Conservation (phyloP, 2,329 filamentous ascomycete genomes). For the Thielaviopsis ethacetica region DNA sequence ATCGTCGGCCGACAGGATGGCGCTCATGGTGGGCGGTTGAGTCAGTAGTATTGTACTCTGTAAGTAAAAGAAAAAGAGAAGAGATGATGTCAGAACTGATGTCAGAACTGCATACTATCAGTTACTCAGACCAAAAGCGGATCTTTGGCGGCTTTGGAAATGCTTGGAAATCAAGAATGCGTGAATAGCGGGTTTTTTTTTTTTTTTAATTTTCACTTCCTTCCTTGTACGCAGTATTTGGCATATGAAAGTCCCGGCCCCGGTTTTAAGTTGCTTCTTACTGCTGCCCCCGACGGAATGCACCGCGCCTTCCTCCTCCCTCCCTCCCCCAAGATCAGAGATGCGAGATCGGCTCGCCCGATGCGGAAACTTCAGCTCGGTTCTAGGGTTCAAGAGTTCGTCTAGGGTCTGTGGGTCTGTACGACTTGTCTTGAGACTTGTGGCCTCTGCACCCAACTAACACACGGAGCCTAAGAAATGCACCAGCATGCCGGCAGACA, state of each 20-base stretch:
- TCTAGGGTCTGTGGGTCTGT: no score
- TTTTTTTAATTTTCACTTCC: not conserved
- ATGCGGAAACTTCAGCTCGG: no score
- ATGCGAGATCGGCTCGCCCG: no score
- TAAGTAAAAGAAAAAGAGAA: not conserved
- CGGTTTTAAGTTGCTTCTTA: no score
- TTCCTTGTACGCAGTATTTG: not conserved
- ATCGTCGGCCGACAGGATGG: conserved; percentile 91
- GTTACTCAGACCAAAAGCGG: not conserved
- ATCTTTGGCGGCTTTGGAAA: not conserved
- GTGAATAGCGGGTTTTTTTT: not conserved
- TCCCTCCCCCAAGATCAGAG: no score
- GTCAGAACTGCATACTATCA: not conserved
- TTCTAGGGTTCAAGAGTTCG: no score
- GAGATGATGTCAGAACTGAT: not conserved
- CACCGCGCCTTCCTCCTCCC: no score
- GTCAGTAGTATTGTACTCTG: not conserved
- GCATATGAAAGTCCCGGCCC: not conserved
- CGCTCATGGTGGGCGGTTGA: conserved; percentile 54
- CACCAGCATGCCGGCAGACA: no score
- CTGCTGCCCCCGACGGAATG: no score
- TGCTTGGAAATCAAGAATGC: not conserved
- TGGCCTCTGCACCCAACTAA: no score
- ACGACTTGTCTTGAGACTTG: no score
- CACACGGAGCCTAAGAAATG: no score